Base-by-base conservation (phyloP, 78 protist species). In the Polysphondylium violaceum region DNA sequence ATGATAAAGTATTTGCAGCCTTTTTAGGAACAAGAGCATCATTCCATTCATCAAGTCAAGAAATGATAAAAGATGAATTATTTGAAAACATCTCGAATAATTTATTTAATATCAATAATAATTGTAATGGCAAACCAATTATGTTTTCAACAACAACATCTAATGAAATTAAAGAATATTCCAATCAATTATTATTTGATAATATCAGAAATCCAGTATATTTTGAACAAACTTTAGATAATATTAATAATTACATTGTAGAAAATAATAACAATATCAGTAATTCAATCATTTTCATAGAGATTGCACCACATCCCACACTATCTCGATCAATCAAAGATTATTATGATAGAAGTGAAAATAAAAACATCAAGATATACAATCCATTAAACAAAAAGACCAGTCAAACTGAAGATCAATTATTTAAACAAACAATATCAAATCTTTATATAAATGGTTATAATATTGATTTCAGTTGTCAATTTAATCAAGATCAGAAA, bases 241-340 rank as follows among this genome's bases (percentile, higher is more conserved):
- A 61, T 29, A 6, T 61, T 16, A 23, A 67, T 38, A 11, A 53
- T 40, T 9, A 36, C 8, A 73, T 53, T 21, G 33, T 16, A 51
- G 2, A 0, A 38, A 73, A 31, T 56, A 73, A 73, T 33, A 33
- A 33, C 19, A 23, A 33, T 23, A 17, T 35, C 47, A 31, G 29
- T 63, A 71, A 47, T 71, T 25, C 12, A 71, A 50, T 53, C 71
- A 43, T 47, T 7, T 86, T 72, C 27, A 21, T 86, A 17, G 92
- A 86, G 25, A 86, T 86, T 2, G 12, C 92, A 53, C 79, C 92
- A 33, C 92, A 86, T 55, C 78, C 92, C 36, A 67, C 63, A 16
- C 31, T 86, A 3, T 74, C 86, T 27, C 14, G 2, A 21, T 72
- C 38, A 14, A 25, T 76, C 23, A 71, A 71, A 71, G 40, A 60